A percentile compares a stretch with the other conserved stretches of the same genome.
Conservation (phyloP, 495 filamentous ascomycete species). For the Podospora pseudopauciseta region DNA sequence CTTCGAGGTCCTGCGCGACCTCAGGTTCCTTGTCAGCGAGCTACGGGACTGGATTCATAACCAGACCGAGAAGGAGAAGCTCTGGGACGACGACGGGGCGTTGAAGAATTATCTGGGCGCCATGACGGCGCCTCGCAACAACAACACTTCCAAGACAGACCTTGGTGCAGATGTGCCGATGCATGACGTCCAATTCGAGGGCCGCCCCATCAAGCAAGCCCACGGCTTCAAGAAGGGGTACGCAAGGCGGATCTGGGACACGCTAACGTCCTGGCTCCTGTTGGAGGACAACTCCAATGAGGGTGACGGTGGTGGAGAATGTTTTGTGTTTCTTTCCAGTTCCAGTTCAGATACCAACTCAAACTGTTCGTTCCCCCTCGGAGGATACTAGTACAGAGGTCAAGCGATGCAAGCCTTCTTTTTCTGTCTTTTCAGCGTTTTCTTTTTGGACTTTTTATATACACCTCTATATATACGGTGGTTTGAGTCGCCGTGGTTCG, state of each 20-base stretch:
- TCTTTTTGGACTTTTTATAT: background rate
- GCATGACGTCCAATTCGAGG: background rate
- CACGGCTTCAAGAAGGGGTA: background rate
- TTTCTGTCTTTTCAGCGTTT: background rate
- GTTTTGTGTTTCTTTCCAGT: conserved; percentile 1
- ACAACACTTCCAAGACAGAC: background rate
- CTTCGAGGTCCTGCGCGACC: conserved; percentile 24
- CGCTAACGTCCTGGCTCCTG: background rate
- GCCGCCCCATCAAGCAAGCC: background rate
- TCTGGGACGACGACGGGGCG: conserved; percentile 5
- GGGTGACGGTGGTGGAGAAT: background rate
- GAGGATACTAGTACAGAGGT: background rate
- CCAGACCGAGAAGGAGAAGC: conserved; percentile 14
- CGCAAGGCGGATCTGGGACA: background rate
- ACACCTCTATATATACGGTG: background rate
- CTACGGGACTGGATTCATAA: conserved; percentile 26
- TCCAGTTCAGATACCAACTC: conserved; percentile 8
- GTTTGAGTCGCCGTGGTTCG: background rate
- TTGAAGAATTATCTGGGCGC: background rate
- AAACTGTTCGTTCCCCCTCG: background rate
- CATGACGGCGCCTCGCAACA: background rate
- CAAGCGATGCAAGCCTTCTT: background rate
- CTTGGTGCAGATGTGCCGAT: background rate
- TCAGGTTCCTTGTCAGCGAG: conserved; percentile 21
- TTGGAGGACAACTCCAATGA: background rate